These are phyloP conservation scores for Hypoxylon sp. DNA, from an alignment of 2,329 filamentous ascomycete species.

Conservation along the genomic window DNA sequence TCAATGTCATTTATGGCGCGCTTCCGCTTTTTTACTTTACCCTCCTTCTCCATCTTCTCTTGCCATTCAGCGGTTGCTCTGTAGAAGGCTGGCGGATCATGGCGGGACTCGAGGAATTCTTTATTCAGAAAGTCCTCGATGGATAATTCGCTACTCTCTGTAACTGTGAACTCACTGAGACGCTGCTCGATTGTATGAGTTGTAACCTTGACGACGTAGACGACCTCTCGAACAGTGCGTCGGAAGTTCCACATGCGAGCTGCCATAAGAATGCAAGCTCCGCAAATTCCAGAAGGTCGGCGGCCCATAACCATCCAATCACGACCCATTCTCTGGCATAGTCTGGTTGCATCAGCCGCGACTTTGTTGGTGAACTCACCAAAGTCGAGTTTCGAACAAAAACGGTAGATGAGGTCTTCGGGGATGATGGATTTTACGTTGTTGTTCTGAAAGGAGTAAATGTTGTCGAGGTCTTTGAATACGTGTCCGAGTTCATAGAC, in stretches of 20 bases:
- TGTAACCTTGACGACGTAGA: constrained; percentile 98
- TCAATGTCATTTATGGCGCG: constrained; percentile 56
- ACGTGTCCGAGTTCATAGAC: constrained; percentile 93
- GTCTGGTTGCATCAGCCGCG: constrained; percentile 86
- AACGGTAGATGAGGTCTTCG: constrained; percentile 91
- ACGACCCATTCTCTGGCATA: constrained; percentile 92
- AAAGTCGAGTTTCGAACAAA: constrained; percentile 93
- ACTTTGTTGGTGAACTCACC: constrained; percentile 85
- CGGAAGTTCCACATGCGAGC: constrained; percentile 99
- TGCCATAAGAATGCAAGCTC: constrained; percentile 93
- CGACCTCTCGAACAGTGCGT: constrained; percentile 90
- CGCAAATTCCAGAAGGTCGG: constrained; percentile 92
- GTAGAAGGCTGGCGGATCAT: constrained; percentile 89
- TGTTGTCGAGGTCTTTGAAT: constrained; percentile 85
- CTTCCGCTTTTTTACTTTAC: constrained; percentile 61
- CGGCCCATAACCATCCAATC: constrained; percentile 98
- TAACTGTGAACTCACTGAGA: constrained; percentile 90
- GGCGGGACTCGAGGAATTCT: constrained; percentile 77
- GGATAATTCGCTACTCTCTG: constrained; percentile 85
- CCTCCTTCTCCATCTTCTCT: constrained; percentile 64
- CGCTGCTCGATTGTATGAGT: constrained; percentile 94
- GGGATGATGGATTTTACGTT: constrained; percentile 79
- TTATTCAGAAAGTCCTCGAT: constrained; percentile 86
- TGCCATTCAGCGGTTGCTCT: constrained; percentile 73
- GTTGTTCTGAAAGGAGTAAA: constrained; percentile 75